Conservation (phyloP, 768 basidiomycete genomes). For the Melanogaster broomeanus region DNA sequence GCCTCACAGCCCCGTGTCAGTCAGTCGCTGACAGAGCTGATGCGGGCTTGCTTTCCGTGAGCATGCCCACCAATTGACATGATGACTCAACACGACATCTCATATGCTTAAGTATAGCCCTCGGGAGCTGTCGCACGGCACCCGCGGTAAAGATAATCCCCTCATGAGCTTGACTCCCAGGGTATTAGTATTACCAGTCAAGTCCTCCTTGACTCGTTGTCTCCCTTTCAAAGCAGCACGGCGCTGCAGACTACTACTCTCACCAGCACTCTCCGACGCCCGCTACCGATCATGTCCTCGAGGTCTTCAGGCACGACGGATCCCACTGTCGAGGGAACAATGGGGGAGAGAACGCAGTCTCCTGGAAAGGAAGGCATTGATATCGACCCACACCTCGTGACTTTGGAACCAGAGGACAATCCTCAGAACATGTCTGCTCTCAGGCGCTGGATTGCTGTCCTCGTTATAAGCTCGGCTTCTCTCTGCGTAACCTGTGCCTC, state of each 20-base stretch:
- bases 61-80: no score
- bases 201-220: background rate
- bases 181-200: no score
- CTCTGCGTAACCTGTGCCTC: conserved; percentile 58
- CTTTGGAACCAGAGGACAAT: conserved; percentile 42
- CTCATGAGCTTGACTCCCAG: background rate
- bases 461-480: conserved; percentile 47
- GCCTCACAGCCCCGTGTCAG: no score
- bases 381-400: conserved; percentile 29
- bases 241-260: background rate
- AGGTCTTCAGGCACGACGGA: conserved; percentile 5
- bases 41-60: no score
- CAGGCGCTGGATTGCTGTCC: conserved; percentile 51
- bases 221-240: background rate
- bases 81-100: no score
- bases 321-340: conserved; percentile 7
- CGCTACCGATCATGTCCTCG: conserved; percentile 2
- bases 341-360: background rate
- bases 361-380: conserved; percentile 6
- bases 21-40: no score
- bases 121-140: no score
- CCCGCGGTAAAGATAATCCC: background rate
- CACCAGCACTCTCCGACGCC: background rate
- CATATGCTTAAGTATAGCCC: no score
- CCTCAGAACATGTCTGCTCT: conserved; percentile 41